Evolutionary conservation across 2,329 filamentous ascomycete species (phyloP).

Genomic region (Pseudovirgaria hyperparasitica): DNA sequence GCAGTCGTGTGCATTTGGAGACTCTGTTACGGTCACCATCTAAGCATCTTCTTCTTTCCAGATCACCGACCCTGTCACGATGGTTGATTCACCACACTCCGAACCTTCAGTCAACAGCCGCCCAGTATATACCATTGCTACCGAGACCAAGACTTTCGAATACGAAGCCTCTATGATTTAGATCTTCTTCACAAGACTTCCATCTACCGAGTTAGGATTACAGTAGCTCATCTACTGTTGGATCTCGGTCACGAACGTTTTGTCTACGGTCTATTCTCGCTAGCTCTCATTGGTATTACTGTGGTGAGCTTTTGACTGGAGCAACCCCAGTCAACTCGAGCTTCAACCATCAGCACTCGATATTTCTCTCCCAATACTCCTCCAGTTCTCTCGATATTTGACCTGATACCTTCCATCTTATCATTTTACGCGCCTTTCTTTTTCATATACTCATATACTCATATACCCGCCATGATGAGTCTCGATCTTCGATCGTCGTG

Average conservation of each 20-base stretch:
- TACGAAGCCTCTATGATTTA: slow-evolving; percentile 24
- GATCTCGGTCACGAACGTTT: slow-evolving; percentile 23
- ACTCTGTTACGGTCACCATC: slow-evolving; percentile 9
- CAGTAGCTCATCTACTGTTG: slow-evolving; percentile 19
- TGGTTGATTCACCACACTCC: slow-evolving; percentile 19
- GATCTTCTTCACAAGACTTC: slow-evolving; percentile 21
- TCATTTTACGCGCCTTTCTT: slow-evolving; percentile 5
- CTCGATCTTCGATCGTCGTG: slow-evolving; percentile 22
- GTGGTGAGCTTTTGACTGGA: slow-evolving; percentile 18
- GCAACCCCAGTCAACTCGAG: slow-evolving; percentile 18
- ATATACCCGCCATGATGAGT: slow-evolving; percentile 21
- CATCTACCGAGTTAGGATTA: slow-evolving; percentile 20
- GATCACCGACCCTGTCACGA: slow-evolving; percentile 20
- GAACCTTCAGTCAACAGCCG: slow-evolving; percentile 30
- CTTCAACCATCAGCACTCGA: slow-evolving; percentile 18
- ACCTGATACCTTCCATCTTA: slow-evolving; percentile 10
- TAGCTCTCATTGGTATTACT: slow-evolving; percentile 27
- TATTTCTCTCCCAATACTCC: slow-evolving; percentile 19
- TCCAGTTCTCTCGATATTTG: slow-evolving; percentile 14
- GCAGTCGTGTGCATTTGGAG: slow-evolving; percentile 7
- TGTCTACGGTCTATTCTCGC: slow-evolving; percentile 25
- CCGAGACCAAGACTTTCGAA: slow-evolving; percentile 26
- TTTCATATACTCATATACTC: slow-evolving; percentile 2
- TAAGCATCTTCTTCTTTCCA: slow-evolving; percentile 17
- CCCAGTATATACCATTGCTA: slow-evolving; percentile 25